Percentiles rank a stretch among this genome's conserved stretches.
Conservation (phyloP, 108 stramenopile genomes). For the Chaetoceros muelleri region DNA sequence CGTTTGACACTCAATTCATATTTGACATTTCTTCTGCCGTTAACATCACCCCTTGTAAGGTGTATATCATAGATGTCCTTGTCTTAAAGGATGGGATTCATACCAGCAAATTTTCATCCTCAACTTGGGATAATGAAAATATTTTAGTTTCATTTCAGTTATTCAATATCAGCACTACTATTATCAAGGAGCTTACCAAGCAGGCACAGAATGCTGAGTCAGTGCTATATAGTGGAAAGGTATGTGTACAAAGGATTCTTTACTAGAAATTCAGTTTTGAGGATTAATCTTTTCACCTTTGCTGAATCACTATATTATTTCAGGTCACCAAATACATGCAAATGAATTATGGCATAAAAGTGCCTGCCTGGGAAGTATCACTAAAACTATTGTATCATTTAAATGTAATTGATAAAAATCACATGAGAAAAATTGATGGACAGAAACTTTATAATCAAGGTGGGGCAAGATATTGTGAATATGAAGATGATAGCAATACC, state of each 20-base stretch:
- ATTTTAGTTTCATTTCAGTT: conserved; percentile 40
- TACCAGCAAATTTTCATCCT: too few species aligned
- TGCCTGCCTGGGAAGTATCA: conserved; percentile 44
- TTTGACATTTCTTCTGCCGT: conserved; percentile 40
- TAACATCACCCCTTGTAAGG: conserved; percentile 37
- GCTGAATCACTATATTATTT: too few species aligned
- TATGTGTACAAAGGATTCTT: background rate
- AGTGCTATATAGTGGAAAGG: conserved; percentile 25
- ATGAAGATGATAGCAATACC: conserved; percentile 9
- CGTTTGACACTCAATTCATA: conserved; percentile 66
- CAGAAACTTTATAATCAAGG: conserved; percentile 56
- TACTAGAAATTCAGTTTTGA: background rate
- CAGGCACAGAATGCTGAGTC: conserved; percentile 43
- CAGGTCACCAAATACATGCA: conserved; percentile 40
- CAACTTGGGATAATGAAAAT: conserved; percentile 37
- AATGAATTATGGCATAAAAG: conserved; percentile 38
- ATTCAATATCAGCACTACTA: conserved; percentile 19
- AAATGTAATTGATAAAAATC: conserved; percentile 27
- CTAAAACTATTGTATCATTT: conserved; percentile 52
- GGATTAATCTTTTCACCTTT: too few species aligned
- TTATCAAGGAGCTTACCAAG: conserved; percentile 31
- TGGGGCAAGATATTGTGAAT: conserved; percentile 28
- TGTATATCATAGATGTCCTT: conserved; percentile 36
- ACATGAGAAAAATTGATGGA: conserved; percentile 11
- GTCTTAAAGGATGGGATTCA: conserved; percentile 29